phyloP scores from a whole-genome alignment of 768 basidiomycete genomes.

The Leccinum boreale region DNA sequence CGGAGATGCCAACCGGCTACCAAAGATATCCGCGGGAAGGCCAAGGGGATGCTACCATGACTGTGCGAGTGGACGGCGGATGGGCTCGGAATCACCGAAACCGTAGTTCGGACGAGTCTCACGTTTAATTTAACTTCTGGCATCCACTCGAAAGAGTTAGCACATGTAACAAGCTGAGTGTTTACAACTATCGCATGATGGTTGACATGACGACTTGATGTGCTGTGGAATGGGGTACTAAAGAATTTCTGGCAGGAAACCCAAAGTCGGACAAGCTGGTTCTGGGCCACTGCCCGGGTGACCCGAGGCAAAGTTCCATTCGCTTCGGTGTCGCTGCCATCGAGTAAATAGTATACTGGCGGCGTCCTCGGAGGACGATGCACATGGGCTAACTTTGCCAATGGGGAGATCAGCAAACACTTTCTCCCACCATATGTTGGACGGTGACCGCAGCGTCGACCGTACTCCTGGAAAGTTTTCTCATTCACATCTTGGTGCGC shows the following conservation, averaged over 20 bases:
- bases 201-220: neutral
- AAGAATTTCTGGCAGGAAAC: neutral
- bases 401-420: neutral
- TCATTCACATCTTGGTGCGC: neutral
- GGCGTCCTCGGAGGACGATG: neutral
- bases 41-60: neutral
- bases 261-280: too few relatives aligned
- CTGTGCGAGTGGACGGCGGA: neutral
- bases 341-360: neutral
- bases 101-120: neutral
- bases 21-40: neutral
- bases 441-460: neutral
- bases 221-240: neutral
- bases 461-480: constrained; percentile 1
- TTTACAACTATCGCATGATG: neutral
- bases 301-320: neutral
- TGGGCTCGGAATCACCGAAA: neutral
- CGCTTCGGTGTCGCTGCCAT: neutral
- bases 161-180: neutral
- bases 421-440: neutral
- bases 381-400: neutral
- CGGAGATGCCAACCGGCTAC: neutral
- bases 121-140: neutral
- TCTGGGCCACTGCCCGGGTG: neutral
- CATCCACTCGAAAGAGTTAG: neutral